phyloP scores from a whole-genome alignment of 768 basidiomycete genomes.

The Pulveroboletus ravenelii region DNA sequence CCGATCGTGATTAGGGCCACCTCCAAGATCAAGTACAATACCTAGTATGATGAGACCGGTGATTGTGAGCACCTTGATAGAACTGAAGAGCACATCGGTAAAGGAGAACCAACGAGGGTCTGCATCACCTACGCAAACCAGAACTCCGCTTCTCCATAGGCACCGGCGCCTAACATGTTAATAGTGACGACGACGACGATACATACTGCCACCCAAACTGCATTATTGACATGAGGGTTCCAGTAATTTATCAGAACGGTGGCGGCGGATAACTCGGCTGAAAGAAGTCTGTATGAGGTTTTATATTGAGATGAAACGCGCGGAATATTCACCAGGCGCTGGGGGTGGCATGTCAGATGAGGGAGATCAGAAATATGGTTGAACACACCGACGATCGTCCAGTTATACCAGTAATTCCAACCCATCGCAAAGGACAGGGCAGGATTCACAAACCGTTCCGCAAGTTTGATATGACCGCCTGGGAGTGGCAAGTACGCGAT shows the following conservation, averaged over 20 bases:
- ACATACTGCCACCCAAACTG: conserved; percentile 77
- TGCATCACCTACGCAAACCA: conserved; percentile 58
- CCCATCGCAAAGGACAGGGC: conserved; percentile 58
- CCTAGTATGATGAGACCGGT: conserved; percentile 66
- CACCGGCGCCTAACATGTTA: conserved; percentile 71
- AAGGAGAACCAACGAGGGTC: not conserved
- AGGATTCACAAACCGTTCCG: conserved; percentile 78
- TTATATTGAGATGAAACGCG: not conserved
- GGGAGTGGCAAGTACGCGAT: conserved; percentile 72
- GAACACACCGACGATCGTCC: conserved; percentile 23
- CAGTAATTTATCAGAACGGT: conserved; percentile 76
- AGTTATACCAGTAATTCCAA: conserved; percentile 51
- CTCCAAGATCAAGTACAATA: conserved; percentile 79
- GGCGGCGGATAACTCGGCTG: conserved; percentile 38
- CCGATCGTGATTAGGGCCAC: conserved; percentile 78
- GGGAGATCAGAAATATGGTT: not conserved
- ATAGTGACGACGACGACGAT: conserved; percentile 71
- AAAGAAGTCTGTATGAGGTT: conserved; percentile 3
- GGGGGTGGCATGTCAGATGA: not conserved
- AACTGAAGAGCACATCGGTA: conserved; percentile 30
- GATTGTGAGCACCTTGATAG: conserved; percentile 88
- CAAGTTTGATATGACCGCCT: conserved; percentile 76
- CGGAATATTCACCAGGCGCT: conserved; percentile 24
- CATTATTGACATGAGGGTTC: conserved; percentile 52
- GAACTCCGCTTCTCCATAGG: conserved; percentile 84